A percentile compares a stretch with the other conserved stretches of the same genome.
phyloP scores from a whole-genome alignment of 768 basidiomycete genomes.

The Termitomyces sp. region DNA sequence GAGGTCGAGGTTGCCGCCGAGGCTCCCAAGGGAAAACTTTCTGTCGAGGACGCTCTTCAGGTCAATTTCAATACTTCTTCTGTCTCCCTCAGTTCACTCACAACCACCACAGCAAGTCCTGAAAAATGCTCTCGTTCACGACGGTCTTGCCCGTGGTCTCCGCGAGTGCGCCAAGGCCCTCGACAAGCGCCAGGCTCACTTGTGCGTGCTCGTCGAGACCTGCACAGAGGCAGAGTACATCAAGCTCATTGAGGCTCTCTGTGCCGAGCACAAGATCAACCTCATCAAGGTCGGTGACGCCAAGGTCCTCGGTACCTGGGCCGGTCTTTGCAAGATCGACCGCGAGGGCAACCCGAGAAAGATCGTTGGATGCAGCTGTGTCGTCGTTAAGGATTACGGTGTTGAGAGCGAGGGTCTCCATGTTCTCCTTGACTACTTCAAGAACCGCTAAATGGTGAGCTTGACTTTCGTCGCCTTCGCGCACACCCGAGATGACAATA shows the following conservation, averaged over 20 bases:
- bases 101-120: conserved; percentile 75
- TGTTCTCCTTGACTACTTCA: conserved; percentile 95
- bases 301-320: conserved; percentile 98
- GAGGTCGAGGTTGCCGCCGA: too few relatives aligned
- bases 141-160: conserved; percentile 98
- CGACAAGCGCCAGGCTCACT: conserved; percentile 97
- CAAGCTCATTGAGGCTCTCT: conserved; percentile 99
- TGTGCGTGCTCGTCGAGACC: conserved; percentile 98
- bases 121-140: conserved; percentile 98
- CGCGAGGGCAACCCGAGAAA: conserved; percentile 98
- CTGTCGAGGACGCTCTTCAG: conserved; percentile 93
- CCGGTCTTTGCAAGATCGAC: conserved; percentile 99
- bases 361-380: conserved; percentile 88
- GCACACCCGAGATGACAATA: conserved; percentile 70
- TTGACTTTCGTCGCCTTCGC: conserved; percentile 1
- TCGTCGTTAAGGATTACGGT: conserved; percentile 98
- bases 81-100: conserved; percentile 3
- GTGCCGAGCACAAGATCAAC: conserved; percentile 99
- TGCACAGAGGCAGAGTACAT: conserved; percentile 99
- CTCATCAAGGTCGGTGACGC: conserved; percentile 98
- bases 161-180: too few relatives aligned
- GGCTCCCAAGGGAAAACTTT: conserved; percentile 92
- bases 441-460: conserved; percentile 69
- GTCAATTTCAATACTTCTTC: conserved; percentile 30
- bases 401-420: conserved; percentile 92